Base-by-base conservation (phyloP, 2,329 filamentous ascomycete species). In the Byssoonygena ceratinophila region DNA sequence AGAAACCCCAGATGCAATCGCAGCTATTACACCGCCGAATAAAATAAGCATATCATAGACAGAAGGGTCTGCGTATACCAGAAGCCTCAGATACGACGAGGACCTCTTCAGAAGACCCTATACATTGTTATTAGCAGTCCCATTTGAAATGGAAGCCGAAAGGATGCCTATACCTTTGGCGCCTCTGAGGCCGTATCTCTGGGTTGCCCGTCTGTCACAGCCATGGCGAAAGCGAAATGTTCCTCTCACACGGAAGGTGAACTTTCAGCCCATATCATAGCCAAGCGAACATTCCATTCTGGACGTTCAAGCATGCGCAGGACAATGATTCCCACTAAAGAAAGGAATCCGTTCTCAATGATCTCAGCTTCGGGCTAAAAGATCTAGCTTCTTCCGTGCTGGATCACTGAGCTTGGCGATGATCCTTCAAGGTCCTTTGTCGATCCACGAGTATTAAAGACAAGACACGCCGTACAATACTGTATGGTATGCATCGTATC, bases 1-100 rank as follows among this genome's bases (percentile, higher is more conserved):
- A 2, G 64, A 63, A 22, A 66, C 58, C 2, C 64, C 64, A 12
- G 64, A 59, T 11, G 61, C 62, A 41, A 63, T 58, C 9, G 64
- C 63, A 25, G 58, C 59, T 8, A 65, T 20, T 11, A 61, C 22
- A 12, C 62, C 64, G 12, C 55, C 47, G 5, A 60, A 27, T 23
- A 60, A 49, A 32, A 60, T 53, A 14, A 55, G 47, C 16, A 56
- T 31, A 51, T 60, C 59, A 16, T 50, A 46, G 12, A 46, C 31
- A 5, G 58, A 54, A 14, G 58, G 58, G 11, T 59, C 47, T 1
- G 58, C 55, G 20, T 55, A 59, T 31, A 57, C 41, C 4, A 58
- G 27, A 46, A 58, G 53, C 11, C 54, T 55, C 3, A 57, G 40
- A 46, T 54, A 58, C 39, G 43, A 48, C 20, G 52, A 52, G 18